Evolutionary conservation across 345 rosid species (phyloP).

Genomic region (Aquilaria sinensis): DNA sequence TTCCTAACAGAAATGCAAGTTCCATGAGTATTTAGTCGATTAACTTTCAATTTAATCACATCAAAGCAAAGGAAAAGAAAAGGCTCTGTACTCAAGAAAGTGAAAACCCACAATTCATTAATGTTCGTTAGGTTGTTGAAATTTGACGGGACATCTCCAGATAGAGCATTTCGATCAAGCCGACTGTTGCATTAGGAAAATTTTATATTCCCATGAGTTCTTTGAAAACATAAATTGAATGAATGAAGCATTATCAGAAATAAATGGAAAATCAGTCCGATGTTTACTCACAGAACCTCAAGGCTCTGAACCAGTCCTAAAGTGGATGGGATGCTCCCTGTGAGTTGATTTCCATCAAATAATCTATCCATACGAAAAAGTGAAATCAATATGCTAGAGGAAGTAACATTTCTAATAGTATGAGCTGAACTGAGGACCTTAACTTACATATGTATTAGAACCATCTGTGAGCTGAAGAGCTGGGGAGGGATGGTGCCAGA

Average conservation of each 20-base stretch:
- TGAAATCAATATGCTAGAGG: no score
- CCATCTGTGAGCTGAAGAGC: conserved; percentile 72
- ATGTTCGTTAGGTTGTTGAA: conserved; percentile 69
- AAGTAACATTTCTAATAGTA: no score
- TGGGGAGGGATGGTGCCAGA: conserved; percentile 63
- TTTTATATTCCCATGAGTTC: no score
- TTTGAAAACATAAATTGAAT: not conserved
- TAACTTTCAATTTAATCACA: conserved; percentile 1
- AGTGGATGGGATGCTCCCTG: conserved; percentile 61
- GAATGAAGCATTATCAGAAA: not conserved
- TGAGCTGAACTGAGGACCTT: no score
- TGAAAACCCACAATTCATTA: conserved; percentile 61
- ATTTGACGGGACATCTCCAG: conserved; percentile 57
- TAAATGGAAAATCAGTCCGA: not conserved
- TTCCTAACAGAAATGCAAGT: conserved; percentile 40
- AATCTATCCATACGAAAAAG: conserved; percentile 27
- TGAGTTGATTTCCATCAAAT: conserved; percentile 71
- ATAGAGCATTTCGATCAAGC: conserved; percentile 75
- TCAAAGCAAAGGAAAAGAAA: conserved; percentile 5
- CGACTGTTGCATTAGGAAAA: conserved; percentile 46
- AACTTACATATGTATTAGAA: conserved; percentile 82
- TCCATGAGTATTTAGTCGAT: not conserved
- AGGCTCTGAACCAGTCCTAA: conserved; percentile 71
- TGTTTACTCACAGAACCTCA: conserved; percentile 91
- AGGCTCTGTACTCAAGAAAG: not conserved